Conservation (phyloP, 1,139 yeast species). For the Suhomyces bolitotheri region DNA sequence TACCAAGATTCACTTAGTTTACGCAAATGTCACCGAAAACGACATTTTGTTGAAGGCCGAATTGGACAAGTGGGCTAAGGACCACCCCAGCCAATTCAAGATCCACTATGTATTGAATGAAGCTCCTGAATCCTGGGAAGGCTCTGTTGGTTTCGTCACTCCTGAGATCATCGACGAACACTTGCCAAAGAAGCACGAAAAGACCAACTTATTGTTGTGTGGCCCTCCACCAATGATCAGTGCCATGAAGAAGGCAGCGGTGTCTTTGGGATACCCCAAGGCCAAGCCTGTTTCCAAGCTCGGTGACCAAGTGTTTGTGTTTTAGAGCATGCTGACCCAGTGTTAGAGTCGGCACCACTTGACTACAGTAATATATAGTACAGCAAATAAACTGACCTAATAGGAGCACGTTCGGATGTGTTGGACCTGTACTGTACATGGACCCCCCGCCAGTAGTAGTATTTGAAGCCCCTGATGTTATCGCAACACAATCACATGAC, state of each 20-base stretch:
- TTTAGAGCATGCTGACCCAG: conserved; percentile 36
- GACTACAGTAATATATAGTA: not conserved
- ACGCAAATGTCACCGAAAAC: conserved; percentile 75
- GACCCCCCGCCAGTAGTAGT: too few relatives aligned
- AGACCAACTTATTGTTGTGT: conserved; percentile 77
- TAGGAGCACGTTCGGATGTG: too few relatives aligned
- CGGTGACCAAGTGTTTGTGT: conserved; percentile 90
- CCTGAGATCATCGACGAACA: conserved; percentile 68
- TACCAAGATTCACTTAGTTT: conserved; percentile 70
- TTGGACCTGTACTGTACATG: too few relatives aligned
- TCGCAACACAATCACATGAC: too few relatives aligned
- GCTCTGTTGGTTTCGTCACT: conserved; percentile 80
- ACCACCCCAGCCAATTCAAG: conserved; percentile 65
- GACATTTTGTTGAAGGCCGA: conserved; percentile 82
- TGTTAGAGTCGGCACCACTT: not conserved
- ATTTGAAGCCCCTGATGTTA: too few relatives aligned
- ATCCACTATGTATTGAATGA: conserved; percentile 75
- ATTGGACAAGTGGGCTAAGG: conserved; percentile 64
- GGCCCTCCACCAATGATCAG: conserved; percentile 94
- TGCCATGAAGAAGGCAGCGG: conserved; percentile 79
- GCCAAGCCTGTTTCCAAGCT: conserved; percentile 89
- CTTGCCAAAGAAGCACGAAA: conserved; percentile 64
- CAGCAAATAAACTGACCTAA: too few relatives aligned
- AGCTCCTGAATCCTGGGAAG: conserved; percentile 75
- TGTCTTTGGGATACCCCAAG: conserved; percentile 75